Percentiles rank a stretch among this genome's conserved stretches.
Conservation (phyloP, 805 yeast species). For the Kluyveromyces lactis region DNA sequence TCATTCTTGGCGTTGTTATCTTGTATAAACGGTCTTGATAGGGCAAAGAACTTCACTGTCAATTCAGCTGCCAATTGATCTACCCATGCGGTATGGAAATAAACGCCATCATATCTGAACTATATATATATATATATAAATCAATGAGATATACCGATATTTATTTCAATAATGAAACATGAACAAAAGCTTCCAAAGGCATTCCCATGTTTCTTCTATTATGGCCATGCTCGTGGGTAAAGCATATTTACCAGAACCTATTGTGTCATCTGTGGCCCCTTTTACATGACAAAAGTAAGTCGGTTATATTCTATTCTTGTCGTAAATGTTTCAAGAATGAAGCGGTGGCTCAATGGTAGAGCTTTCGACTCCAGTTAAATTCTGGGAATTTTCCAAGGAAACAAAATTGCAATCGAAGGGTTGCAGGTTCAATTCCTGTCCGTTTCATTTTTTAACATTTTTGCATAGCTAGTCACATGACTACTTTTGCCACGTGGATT, state of each 20-base stretch:
- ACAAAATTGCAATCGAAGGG: conserved; percentile 38
- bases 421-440: conserved; percentile 73
- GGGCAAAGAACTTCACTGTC: conserved; percentile 1
- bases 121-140: not conserved
- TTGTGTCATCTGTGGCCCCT: too few species aligned
- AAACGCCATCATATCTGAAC: too few species aligned
- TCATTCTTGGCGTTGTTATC: conserved; percentile 53
- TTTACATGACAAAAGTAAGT: too few species aligned
- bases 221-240: too few species aligned
- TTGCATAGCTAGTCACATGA: not conserved
- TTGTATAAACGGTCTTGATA: conserved; percentile 33
- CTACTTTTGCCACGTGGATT: not conserved
- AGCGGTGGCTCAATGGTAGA: conserved; percentile 68
- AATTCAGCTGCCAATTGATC: not conserved
- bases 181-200: too few species aligned
- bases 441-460: conserved; percentile 38
- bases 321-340: conserved; percentile 22
- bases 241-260: too few species aligned
- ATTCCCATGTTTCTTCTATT: too few species aligned
- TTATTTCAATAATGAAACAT: too few species aligned
- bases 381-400: conserved; percentile 19
- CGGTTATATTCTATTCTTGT: too few species aligned
- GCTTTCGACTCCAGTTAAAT: conserved; percentile 54
- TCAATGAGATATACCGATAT: not conserved
- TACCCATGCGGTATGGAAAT: too few species aligned